These are phyloP conservation scores for Trametes versicolor DNA, from an alignment of 1,284 basidiomycete genomes.

Conservation along the genomic window DNA sequence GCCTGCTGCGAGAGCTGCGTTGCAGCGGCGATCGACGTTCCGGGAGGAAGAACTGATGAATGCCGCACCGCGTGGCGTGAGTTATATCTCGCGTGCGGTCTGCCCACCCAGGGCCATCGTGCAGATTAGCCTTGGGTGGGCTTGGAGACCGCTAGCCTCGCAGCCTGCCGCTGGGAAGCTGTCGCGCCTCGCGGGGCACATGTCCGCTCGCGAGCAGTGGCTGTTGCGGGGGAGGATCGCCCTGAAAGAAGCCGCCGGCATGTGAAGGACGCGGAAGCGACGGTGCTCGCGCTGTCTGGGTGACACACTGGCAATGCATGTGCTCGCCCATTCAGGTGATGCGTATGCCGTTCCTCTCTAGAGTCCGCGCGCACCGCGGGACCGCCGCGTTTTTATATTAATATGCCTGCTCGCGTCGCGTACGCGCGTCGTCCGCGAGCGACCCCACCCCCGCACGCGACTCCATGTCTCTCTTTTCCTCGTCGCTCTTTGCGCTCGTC, in stretches of 20 bases:
- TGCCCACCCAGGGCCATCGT: neutral
- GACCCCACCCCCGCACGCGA: conserved; percentile 4
- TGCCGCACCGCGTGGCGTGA: conserved; percentile 6
- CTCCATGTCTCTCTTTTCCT: conserved; percentile 5
- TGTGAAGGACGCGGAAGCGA: conserved; percentile 2
- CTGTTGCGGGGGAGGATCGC: too few relatives aligned
- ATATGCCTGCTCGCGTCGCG: neutral
- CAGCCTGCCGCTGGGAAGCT: too few relatives aligned
- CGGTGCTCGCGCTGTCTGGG: neutral
- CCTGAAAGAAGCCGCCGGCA: conserved; percentile 6
- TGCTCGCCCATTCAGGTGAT: conserved; percentile 1
- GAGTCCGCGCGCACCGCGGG: neutral
- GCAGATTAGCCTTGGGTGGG: too few relatives aligned
- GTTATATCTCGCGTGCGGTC: neutral
- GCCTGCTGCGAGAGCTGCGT: neutral
- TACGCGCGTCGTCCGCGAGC: neutral
- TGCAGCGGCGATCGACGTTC: neutral
- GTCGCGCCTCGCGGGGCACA: too few relatives aligned
- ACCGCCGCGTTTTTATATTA: neutral
- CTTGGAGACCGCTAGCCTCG: too few relatives aligned
- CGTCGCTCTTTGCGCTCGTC: conserved; percentile 2
- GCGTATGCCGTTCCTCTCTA: conserved; percentile 2
- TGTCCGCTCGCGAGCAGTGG: neutral
- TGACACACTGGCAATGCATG: neutral
- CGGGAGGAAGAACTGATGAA: conserved; percentile 9